Conservation (phyloP, 2,329 filamentous ascomycete genomes). For the Penicillium polonicum region DNA sequence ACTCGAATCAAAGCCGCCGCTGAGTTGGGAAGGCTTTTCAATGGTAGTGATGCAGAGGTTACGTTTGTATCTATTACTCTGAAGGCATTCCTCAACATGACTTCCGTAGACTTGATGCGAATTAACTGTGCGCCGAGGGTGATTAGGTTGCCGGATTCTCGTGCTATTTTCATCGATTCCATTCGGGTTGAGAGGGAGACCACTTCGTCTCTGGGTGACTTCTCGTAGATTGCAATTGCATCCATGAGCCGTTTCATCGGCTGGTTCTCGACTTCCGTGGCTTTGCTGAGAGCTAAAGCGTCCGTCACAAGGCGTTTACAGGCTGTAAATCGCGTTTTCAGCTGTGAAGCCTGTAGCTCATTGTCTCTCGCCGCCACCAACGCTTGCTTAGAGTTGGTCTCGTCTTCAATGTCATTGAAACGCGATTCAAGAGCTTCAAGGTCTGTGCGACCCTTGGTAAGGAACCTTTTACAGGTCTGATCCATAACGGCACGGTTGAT, state of each 20-base stretch:
- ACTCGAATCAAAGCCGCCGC: too few relatives aligned
- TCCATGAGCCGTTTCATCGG: constrained; percentile 13
- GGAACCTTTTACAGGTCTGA: constrained; percentile 10
- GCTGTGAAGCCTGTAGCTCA: too few relatives aligned
- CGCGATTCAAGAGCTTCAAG: constrained; percentile 6
- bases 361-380: too few relatives aligned
- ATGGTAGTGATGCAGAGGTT: too few relatives aligned
- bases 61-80: too few relatives aligned
- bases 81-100: too few relatives aligned
- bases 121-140: constrained; percentile 9
- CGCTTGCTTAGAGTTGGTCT: background rate
- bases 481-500: constrained; percentile 17
- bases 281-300: constrained; percentile 5
- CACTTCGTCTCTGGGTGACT: background rate
- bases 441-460: constrained; percentile 7
- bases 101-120: too few relatives aligned
- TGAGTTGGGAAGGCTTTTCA: too few relatives aligned
- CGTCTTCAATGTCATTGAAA: constrained; percentile 4
- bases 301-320: too few relatives aligned
- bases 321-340: too few relatives aligned
- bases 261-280: constrained; percentile 5
- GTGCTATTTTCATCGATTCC: constrained; percentile 2
- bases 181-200: background rate
- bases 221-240: too few relatives aligned
- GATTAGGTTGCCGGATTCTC: constrained; percentile 6